A percentile compares a stretch with the other conserved stretches of the same genome.
Conservation (phyloP, 163 green algal species). For the Scenedesmus sp. region DNA sequence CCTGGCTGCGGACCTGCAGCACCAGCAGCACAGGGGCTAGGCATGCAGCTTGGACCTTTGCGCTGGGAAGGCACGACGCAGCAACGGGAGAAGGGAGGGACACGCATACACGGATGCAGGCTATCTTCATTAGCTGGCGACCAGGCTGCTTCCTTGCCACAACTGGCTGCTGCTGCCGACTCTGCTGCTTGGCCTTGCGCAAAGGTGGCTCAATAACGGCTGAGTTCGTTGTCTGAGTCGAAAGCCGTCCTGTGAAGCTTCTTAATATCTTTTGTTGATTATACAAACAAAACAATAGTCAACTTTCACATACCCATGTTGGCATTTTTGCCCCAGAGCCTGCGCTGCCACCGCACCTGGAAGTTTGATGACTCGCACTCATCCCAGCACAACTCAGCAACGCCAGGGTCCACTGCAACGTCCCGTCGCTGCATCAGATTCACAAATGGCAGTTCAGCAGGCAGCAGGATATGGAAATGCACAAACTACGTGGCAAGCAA, state of each 20-base stretch:
- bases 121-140: too few species aligned
- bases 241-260: too few species aligned
- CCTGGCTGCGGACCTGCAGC: slow-evolving; percentile 44
- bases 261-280: too few species aligned
- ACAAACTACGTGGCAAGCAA: neutral
- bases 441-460: neutral
- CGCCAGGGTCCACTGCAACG: neutral
- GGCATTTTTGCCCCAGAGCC: neutral
- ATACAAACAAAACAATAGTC: too few species aligned
- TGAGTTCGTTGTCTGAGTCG: too few species aligned
- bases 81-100: neutral
- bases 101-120: neutral
- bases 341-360: slow-evolving; percentile 10
- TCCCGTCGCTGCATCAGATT: slow-evolving; percentile 5
- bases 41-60: neutral
- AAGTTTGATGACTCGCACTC: slow-evolving; percentile 43
- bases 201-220: too few species aligned
- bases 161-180: too few species aligned
- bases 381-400: slow-evolving; percentile 27
- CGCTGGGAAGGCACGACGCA: neutral
- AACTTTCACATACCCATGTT: neutral
- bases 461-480: neutral
- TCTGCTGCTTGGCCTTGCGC: too few species aligned
- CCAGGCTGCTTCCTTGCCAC: too few species aligned
- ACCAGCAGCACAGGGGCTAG: neutral